phyloP scores from a whole-genome alignment of 108 stramenopile species.

The Fragilariopsis cylindrus region DNA sequence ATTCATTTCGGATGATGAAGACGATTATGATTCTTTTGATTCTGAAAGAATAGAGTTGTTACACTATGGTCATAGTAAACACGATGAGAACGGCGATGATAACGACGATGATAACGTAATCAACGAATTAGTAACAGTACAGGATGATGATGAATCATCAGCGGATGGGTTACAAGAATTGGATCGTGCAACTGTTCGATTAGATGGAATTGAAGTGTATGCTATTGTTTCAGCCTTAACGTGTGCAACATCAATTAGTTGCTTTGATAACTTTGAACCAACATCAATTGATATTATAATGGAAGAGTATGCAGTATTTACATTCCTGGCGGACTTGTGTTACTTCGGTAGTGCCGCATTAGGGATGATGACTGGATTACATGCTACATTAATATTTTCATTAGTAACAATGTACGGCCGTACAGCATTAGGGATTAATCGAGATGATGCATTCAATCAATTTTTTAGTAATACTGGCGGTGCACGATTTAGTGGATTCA shows the following conservation, averaged over 20 bases:
- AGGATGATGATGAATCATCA: neutral
- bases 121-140: no score
- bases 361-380: slow-evolving; percentile 24
- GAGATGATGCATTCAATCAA: slow-evolving; percentile 20
- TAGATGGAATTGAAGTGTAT: slow-evolving; percentile 28
- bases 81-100: no score
- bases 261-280: slow-evolving; percentile 13
- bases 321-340: slow-evolving; percentile 6
- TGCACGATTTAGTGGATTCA: slow-evolving; percentile 17
- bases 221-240: slow-evolving; percentile 23
- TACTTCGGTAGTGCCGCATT: neutral
- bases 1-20: no score
- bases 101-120: no score
- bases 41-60: no score
- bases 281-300: neutral
- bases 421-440: slow-evolving; percentile 26
- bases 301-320: neutral
- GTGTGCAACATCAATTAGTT: slow-evolving; percentile 19
- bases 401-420: slow-evolving; percentile 31
- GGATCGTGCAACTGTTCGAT: slow-evolving; percentile 19
- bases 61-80: no score
- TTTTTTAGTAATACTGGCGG: slow-evolving; percentile 15
- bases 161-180: neutral
- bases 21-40: no score
- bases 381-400: slow-evolving; percentile 29